Conservation (phyloP, 2,329 filamentous ascomycete species). For the Sporothrix dimorphospora region DNA sequence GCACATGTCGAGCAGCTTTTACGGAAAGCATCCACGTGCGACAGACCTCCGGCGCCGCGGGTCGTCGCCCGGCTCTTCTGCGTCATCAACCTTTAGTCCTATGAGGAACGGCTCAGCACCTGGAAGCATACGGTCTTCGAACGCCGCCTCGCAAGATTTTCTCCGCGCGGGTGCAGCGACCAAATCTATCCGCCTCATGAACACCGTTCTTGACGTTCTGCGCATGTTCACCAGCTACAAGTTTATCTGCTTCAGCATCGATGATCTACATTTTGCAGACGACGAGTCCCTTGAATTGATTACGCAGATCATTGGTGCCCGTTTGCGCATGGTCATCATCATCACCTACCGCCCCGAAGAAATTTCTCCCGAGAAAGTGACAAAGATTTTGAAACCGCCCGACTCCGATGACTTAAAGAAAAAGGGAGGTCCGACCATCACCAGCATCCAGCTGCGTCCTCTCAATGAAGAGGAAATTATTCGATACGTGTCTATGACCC, state of each 20-base stretch:
- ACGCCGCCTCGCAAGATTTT: conserved; percentile 62
- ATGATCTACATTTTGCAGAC: conserved; percentile 90
- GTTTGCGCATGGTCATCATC: conserved; percentile 80
- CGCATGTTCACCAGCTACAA: conserved; percentile 80
- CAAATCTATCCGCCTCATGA: conserved; percentile 76
- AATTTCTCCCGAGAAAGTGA: conserved; percentile 58
- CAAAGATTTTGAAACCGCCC: conserved; percentile 57
- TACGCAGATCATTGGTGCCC: conserved; percentile 74
- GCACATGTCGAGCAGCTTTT: conserved; percentile 35
- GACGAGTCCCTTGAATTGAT: conserved; percentile 84
- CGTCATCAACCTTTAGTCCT: conserved; percentile 47
- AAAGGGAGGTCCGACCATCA: conserved; percentile 60
- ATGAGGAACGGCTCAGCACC: conserved; percentile 37
- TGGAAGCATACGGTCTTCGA: conserved; percentile 45
- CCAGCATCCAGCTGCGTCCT: conserved; percentile 71
- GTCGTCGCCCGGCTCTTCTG: conserved; percentile 47
- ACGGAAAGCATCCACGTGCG: conserved; percentile 38
- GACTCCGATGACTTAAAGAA: conserved; percentile 54
- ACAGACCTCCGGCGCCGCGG: conserved; percentile 36
- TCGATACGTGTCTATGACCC: conserved; percentile 78
- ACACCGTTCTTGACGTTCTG: conserved; percentile 84
- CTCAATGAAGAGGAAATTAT: conserved; percentile 79
- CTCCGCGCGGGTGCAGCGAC: conserved; percentile 61
- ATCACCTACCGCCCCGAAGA: conserved; percentile 75
- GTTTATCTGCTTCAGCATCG: conserved; percentile 84